These are phyloP conservation scores for Quercus glauca DNA, from an alignment of 306 rosid genomes.

Conservation along the genomic window DNA sequence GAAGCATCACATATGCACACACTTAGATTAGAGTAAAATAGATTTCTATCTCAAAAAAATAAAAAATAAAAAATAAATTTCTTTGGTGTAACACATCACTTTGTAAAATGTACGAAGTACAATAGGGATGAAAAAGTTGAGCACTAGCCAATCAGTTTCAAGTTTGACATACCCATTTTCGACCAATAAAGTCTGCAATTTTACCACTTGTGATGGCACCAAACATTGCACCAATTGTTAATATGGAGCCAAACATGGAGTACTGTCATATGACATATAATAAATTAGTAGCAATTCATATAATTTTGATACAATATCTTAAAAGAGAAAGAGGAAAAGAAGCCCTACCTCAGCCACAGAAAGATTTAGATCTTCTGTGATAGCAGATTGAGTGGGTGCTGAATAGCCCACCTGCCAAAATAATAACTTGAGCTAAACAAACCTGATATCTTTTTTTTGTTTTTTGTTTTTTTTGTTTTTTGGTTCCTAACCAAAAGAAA, in stretches of 20 bases:
- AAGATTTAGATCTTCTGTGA: conserved; percentile 47
- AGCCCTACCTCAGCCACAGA: conserved; percentile 41
- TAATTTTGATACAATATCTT: neutral
- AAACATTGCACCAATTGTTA: conserved; percentile 87
- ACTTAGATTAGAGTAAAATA: no score
- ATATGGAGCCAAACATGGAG: conserved; percentile 78
- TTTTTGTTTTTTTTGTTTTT: conserved; percentile 11
- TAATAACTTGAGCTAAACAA: conserved; percentile 27
- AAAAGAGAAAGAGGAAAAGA: neutral
- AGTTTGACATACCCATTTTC: conserved; percentile 61
- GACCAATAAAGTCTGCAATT: conserved; percentile 61
- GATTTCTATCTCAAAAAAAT: no score
- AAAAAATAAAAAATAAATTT: no score
- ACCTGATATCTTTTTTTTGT: neutral
- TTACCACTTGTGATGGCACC: conserved; percentile 73
- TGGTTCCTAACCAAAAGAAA: conserved; percentile 20
- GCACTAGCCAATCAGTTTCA: neutral
- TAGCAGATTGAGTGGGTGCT: conserved; percentile 52
- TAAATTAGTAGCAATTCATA: conserved; percentile 9
- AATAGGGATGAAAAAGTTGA: no score
- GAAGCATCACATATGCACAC: accelerated
- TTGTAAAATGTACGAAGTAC: neutral
- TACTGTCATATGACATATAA: conserved; percentile 41
- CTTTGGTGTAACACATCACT: no score
- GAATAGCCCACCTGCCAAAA: conserved; percentile 56